Conservation (phyloP, 305 asterid genomes). For the Lippia alba region DNA sequence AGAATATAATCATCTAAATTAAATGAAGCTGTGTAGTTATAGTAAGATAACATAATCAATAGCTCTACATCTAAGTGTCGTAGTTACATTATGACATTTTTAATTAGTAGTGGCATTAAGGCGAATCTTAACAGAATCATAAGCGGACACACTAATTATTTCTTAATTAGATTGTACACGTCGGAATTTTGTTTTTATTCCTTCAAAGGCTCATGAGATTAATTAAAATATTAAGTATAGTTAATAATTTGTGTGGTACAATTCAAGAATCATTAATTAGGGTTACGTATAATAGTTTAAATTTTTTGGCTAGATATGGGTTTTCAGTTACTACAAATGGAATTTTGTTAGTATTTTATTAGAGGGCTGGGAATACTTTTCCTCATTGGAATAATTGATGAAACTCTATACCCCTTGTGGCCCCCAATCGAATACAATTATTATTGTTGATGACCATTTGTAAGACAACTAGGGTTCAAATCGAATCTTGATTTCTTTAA, state of each 20-base stretch:
- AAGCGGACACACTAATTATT: slow-evolving; percentile 38
- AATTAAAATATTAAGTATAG: background rate
- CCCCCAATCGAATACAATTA: slow-evolving; percentile 21
- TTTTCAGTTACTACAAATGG: background rate
- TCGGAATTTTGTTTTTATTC: slow-evolving; percentile 39
- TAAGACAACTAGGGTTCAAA: too few relatives aligned
- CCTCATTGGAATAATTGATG: slow-evolving; percentile 18
- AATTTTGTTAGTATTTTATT: background rate
- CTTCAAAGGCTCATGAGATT: slow-evolving; percentile 22
- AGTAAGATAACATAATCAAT: slow-evolving; percentile 28
- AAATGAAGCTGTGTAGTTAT: background rate
- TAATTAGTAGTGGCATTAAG: slow-evolving; percentile 37
- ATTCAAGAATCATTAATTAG: slow-evolving; percentile 8
- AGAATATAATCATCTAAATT: background rate
- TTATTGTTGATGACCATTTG: background rate
- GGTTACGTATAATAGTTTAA: background rate
- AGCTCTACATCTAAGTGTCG: background rate
- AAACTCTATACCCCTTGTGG: slow-evolving; percentile 3
- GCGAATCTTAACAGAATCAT: slow-evolving; percentile 49
- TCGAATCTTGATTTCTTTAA: background rate
- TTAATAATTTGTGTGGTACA: background rate
- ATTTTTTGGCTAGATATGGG: background rate
- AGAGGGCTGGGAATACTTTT: background rate
- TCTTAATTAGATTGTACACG: slow-evolving; percentile 39
- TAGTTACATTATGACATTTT: background rate